phyloP scores from a whole-genome alignment of 73 alveolate genomes.

The Urostyla sp. region DNA sequence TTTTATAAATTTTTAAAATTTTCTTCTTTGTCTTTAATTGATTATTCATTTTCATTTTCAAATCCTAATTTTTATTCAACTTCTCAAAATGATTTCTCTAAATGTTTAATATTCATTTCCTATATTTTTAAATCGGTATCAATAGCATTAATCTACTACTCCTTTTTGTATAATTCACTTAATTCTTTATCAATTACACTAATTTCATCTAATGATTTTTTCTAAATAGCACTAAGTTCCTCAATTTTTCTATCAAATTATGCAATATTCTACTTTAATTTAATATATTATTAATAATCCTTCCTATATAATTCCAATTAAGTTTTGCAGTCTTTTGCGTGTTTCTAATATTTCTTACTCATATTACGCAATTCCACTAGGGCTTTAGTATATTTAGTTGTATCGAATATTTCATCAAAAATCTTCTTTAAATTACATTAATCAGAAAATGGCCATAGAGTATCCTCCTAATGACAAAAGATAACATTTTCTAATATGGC shows the following conservation, averaged over 20 bases:
- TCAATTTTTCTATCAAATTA: constrained; percentile 60
- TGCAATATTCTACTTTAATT: constrained; percentile 70
- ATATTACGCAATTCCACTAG: constrained; percentile 79
- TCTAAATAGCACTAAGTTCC: constrained; percentile 66
- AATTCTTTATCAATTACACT: constrained; percentile 69
- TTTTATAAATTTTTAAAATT: constrained; percentile 2
- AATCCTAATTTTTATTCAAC: background rate
- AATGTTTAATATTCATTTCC: constrained; percentile 40
- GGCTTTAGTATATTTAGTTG: constrained; percentile 92
- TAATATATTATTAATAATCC: constrained; percentile 82
- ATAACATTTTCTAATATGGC: constrained; percentile 95
- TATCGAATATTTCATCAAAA: constrained; percentile 97
- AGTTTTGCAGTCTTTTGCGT: constrained; percentile 79
- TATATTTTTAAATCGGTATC: constrained; percentile 12
- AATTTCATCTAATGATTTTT: constrained; percentile 65
- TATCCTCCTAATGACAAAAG: constrained; percentile 98
- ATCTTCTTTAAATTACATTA: constrained; percentile 92
- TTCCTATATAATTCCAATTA: constrained; percentile 80
- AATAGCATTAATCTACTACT: constrained; percentile 61
- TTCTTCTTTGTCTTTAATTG: constrained; percentile 22
- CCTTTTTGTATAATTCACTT: constrained; percentile 45
- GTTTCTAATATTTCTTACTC: constrained; percentile 77
- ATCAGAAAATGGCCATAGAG: constrained; percentile 97
- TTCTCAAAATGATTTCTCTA: constrained; percentile 7
- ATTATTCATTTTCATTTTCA: background rate